phyloP scores from a whole-genome alignment of 2,329 filamentous ascomycete genomes.

The Penicillium sp. region DNA sequence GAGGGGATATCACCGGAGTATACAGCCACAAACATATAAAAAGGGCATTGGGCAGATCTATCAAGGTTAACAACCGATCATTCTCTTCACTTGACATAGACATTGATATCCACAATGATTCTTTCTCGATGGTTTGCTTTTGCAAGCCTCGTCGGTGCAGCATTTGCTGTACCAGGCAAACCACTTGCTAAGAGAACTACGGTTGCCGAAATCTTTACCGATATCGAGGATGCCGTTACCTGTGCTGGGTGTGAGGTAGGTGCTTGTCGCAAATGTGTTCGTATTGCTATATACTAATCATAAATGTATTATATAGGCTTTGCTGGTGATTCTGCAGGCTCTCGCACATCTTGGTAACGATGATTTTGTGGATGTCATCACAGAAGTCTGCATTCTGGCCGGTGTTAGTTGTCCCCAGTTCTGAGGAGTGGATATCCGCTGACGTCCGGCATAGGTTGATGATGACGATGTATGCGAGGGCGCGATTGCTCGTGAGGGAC shows the following conservation, averaged over 20 bases:
- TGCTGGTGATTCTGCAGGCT: slow-evolving; percentile 45
- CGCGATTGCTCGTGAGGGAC: slow-evolving; percentile 53
- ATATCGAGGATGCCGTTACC: slow-evolving; percentile 28
- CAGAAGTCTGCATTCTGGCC: slow-evolving; percentile 36
- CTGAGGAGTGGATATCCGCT: background rate
- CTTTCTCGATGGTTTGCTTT: slow-evolving; percentile 1
- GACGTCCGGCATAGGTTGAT: slow-evolving; percentile 36
- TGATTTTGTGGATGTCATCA: slow-evolving; percentile 42
- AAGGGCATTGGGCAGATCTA: background rate
- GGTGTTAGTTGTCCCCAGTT: slow-evolving; percentile 26
- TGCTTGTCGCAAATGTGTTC: background rate
- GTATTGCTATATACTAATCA: background rate
- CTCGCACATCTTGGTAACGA: slow-evolving; percentile 46
- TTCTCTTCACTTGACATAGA: background rate
- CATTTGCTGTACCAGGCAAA: slow-evolving; percentile 2
- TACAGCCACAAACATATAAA: background rate
- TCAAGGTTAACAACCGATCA: background rate
- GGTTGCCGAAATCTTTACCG: slow-evolving; percentile 24
- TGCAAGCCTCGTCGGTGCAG: slow-evolving; percentile 8
- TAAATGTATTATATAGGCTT: slow-evolving; percentile 20
- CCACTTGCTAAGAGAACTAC: slow-evolving; percentile 13
- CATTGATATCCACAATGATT: slow-evolving; percentile 1
- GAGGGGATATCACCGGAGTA: background rate
- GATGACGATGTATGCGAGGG: slow-evolving; percentile 58
- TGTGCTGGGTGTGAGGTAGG: slow-evolving; percentile 32